phyloP scores from a whole-genome alignment of 164 flowering plant species.

The Euptelea pleiosperma region DNA sequence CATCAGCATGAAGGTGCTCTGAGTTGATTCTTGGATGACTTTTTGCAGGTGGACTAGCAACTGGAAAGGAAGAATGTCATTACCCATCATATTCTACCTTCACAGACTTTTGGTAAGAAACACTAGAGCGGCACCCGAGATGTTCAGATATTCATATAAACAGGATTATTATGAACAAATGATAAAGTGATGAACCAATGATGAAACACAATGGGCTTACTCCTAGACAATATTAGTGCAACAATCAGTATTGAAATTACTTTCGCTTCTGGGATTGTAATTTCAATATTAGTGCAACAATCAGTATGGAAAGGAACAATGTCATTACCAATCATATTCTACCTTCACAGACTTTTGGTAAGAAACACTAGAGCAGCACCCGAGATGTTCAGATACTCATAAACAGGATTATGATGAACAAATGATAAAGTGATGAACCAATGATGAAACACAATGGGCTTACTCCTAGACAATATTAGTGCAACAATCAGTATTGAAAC shows the following conservation, averaged over 20 bases:
- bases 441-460: too few species aligned
- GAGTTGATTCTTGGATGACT: slow-evolving; percentile 26
- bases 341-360: background rate
- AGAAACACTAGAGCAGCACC: background rate
- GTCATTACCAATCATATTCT: slow-evolving; percentile 1
- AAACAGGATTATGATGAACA: background rate
- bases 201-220: too few species aligned
- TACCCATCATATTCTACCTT: slow-evolving; percentile 1
- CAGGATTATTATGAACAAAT: background rate
- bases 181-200: too few species aligned
- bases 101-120: background rate
- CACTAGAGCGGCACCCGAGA: background rate
- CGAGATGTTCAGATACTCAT: background rate
- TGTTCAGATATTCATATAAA: background rate
- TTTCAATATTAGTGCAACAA: too few species aligned
- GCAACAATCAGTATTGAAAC: too few species aligned
- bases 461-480: too few species aligned
- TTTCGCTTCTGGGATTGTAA: too few species aligned
- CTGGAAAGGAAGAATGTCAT: slow-evolving; percentile 20
- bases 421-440: too few species aligned
- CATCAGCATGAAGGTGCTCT: slow-evolving; percentile 36
- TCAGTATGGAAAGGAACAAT: slow-evolving; percentile 14
- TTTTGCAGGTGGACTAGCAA: slow-evolving; percentile 34
- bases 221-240: too few species aligned
- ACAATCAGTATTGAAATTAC: too few species aligned